phyloP scores from a whole-genome alignment of 495 filamentous ascomycete genomes.

The Neurospora cerealis region DNA sequence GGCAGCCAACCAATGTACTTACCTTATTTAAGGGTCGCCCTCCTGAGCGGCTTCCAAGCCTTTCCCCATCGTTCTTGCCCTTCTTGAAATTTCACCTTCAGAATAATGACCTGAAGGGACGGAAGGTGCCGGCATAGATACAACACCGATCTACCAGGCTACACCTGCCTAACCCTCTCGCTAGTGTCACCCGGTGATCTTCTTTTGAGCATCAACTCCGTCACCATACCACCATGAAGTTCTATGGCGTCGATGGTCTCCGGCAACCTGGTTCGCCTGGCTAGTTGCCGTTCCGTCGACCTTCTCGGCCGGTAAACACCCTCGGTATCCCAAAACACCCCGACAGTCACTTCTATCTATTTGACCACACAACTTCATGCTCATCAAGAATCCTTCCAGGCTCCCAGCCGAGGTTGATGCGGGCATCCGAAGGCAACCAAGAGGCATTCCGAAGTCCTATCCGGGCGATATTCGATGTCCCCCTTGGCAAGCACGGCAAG shows the following conservation, averaged over 20 bases:
- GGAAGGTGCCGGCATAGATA: background rate
- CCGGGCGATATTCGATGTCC: background rate
- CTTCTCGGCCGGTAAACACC: background rate
- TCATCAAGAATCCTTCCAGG: background rate
- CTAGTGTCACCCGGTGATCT: background rate
- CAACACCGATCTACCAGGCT: background rate
- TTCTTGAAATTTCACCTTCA: background rate
- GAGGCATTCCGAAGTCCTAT: background rate
- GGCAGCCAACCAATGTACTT: background rate
- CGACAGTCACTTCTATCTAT: background rate
- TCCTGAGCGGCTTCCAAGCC: background rate
- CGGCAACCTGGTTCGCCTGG: background rate
- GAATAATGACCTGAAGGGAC: background rate
- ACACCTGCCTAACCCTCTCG: background rate
- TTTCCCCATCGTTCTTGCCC: background rate
- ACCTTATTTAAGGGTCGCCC: background rate
- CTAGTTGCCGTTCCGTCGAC: background rate
- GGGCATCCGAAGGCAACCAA: background rate
- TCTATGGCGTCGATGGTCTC: background rate
- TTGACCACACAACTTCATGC: background rate
- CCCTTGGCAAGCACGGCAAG: background rate
- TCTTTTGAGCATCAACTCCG: background rate
- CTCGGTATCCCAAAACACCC: background rate
- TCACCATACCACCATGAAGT: background rate
- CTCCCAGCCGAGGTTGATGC: background rate